phyloP scores from a whole-genome alignment of 2,329 filamentous ascomycete species.

The Aspergillus sp. region DNA sequence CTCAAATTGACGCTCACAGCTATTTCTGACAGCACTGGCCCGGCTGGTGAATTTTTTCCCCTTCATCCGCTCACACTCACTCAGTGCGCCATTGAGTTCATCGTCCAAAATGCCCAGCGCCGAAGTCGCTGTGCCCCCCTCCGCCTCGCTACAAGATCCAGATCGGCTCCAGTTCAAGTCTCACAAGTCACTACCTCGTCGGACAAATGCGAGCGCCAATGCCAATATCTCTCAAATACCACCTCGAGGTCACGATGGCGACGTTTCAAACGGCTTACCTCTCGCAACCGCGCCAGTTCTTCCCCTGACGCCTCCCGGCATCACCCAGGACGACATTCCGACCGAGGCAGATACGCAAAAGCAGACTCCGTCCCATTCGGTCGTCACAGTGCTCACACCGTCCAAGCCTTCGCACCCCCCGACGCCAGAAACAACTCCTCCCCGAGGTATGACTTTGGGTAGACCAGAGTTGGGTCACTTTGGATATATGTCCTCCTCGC shows the following conservation, averaged over 20 bases:
- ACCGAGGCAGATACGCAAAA: slow-evolving; percentile 22
- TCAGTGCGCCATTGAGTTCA: slow-evolving; percentile 14
- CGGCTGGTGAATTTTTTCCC: slow-evolving; percentile 4
- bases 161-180: slow-evolving; percentile 37
- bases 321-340: slow-evolving; percentile 24
- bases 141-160: slow-evolving; percentile 25
- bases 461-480: slow-evolving; percentile 50
- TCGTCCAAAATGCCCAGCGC: slow-evolving; percentile 33
- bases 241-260: slow-evolving; percentile 25
- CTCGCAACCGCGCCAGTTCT: slow-evolving; percentile 29
- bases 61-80: slow-evolving; percentile 8
- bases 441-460: slow-evolving; percentile 45
- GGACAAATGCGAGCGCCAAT: slow-evolving; percentile 28
- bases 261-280: slow-evolving; percentile 21
- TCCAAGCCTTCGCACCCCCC: slow-evolving; percentile 67
- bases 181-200: slow-evolving; percentile 43
- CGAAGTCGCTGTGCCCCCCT: slow-evolving; percentile 27
- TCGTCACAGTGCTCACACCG: slow-evolving; percentile 52
- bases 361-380: slow-evolving; percentile 26
- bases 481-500: slow-evolving; percentile 56
- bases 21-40: slow-evolving; percentile 11
- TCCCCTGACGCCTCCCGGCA: slow-evolving; percentile 40
- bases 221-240: slow-evolving; percentile 24
- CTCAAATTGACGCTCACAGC: slow-evolving; percentile 6
- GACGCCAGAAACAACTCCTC: slow-evolving; percentile 74